Evolutionary conservation across 2,329 filamentous ascomycete species (phyloP), one percentile per base, ranked within the genome.

Genomic region (Hypoxylon sp.): DNA sequence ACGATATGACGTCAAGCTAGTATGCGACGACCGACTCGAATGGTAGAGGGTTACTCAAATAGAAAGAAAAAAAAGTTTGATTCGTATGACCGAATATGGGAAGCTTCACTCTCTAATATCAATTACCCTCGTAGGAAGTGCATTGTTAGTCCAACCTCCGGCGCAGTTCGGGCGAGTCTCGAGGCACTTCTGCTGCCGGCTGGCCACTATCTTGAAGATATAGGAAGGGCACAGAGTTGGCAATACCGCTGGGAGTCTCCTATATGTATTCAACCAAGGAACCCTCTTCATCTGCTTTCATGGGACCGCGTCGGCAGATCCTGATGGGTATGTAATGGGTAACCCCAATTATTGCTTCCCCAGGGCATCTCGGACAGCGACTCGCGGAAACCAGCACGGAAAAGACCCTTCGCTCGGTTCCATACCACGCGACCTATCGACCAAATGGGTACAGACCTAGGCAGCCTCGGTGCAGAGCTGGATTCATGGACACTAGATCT

Each of bases 21-120:
- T 86, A 29, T 88, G 85, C 73, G 88, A 90, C 75, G 87, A 90
- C 77, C 81, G 88, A 45, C 75, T 90, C 64, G 86, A 87, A 74
- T 83, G 82, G 78, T 84, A 68, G 12, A 64, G n/a, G 9, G 9
- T 14, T 9, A 27, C 11, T 52, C 14, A 23, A 29, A 34, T 56
- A 48, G 7, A 58, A 61, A 19, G n/a, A 45, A 61, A 23, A 29
- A 58, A 57, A 59, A 43, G 53, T 55, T 51, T 16, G 56, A 41
- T 43, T 63, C 61, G 14, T 61, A 60, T 9, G 69, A 41, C 27
- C 62, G 46, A 16, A 68, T 55, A 9, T 30, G 34, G 0, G 39
- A 19, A 3, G 8, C 19, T 5, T 59, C 39, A 21, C 8, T 61
- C 51, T 12, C 65, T 61, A 23, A 70, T 39, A 23, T 70, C 68